A percentile compares a stretch with the other conserved stretches of the same genome.
phyloP scores from a whole-genome alignment of 163 green algal species.

The Chlorella variabilis region DNA sequence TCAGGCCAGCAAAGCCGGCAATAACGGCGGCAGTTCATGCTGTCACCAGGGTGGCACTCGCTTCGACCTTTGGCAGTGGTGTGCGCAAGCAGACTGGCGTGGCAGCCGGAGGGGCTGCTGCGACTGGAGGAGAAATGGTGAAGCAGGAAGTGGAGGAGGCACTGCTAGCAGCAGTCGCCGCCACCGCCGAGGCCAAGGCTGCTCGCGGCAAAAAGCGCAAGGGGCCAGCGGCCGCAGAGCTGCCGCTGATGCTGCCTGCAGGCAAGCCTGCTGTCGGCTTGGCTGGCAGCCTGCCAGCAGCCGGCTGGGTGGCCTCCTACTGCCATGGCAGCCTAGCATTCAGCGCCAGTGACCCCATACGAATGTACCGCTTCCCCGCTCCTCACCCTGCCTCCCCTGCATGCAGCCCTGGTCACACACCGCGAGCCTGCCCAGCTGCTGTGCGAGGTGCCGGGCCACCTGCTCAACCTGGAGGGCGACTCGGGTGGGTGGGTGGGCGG shows the following conservation, averaged over 20 bases:
- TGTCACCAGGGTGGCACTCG: neutral
- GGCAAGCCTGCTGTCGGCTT: neutral
- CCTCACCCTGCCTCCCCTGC: too few species aligned
- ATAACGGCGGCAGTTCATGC: neutral
- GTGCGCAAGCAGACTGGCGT: neutral
- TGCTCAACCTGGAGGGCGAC: neutral
- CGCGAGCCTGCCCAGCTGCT: neutral
- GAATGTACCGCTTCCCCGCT: too few species aligned
- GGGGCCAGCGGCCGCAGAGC: neutral
- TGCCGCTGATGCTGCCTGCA: constrained; percentile 7
- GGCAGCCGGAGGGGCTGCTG: neutral
- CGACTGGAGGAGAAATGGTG: too few species aligned
- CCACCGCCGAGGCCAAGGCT: too few species aligned
- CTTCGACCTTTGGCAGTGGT: too few species aligned
- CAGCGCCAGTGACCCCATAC: too few species aligned
- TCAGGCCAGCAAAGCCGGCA: neutral
- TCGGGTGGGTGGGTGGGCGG: neutral
- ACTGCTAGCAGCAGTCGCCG: too few species aligned
- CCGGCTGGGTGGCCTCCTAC: too few species aligned
- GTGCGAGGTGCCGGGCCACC: constrained; percentile 1
- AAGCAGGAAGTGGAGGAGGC: too few species aligned
- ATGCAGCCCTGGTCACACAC: neutral
- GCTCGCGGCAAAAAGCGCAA: neutral
- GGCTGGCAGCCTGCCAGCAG: neutral
- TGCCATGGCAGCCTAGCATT: too few species aligned